Percentiles rank a stretch among this genome's conserved stretches.
phyloP scores from a whole-genome alignment of 1,284 basidiomycete species.

The Apiotrichum akiyoshidainum region DNA sequence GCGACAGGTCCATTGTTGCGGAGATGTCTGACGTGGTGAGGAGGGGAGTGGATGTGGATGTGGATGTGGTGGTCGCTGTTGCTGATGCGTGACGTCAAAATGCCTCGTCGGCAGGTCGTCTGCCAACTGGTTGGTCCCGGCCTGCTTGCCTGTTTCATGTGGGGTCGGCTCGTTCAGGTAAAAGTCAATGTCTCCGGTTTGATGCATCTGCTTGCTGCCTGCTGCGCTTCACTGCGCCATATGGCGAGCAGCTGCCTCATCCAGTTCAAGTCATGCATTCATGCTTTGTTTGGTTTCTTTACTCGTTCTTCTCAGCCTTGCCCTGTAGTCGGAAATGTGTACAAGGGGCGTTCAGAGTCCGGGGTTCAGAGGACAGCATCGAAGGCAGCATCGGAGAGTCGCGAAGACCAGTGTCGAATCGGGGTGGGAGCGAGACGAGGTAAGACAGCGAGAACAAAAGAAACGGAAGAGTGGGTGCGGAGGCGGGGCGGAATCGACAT shows the following conservation, averaged over 20 bases:
- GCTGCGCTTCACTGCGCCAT: no score
- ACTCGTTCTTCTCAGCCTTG: constrained; percentile 13
- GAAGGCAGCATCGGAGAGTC: background rate
- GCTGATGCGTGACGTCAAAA: background rate
- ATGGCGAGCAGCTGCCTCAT: background rate
- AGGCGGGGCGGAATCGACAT: no score
- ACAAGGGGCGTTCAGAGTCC: no score
- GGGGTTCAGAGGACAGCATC: no score
- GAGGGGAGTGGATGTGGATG: background rate
- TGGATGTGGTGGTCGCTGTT: background rate
- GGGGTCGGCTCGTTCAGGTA: no score
- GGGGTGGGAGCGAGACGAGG: no score
- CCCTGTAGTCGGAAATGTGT: constrained; percentile 9
- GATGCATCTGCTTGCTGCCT: no score
- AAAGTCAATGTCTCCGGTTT: no score
- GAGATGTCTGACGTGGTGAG: background rate
- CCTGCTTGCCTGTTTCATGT: no score
- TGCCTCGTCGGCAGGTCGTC: no score
- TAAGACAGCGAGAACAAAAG: background rate
- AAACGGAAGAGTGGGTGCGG: background rate
- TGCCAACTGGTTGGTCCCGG: background rate
- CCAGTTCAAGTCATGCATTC: constrained; percentile 7
- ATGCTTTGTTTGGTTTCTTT: background rate
- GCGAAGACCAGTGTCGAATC: background rate
- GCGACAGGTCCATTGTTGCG: background rate